A percentile compares a stretch with the other conserved stretches of the same genome.
Evolutionary conservation across 1,139 yeast genomes (phyloP).

Genomic region (Debaryomycetaceae sp.): DNA sequence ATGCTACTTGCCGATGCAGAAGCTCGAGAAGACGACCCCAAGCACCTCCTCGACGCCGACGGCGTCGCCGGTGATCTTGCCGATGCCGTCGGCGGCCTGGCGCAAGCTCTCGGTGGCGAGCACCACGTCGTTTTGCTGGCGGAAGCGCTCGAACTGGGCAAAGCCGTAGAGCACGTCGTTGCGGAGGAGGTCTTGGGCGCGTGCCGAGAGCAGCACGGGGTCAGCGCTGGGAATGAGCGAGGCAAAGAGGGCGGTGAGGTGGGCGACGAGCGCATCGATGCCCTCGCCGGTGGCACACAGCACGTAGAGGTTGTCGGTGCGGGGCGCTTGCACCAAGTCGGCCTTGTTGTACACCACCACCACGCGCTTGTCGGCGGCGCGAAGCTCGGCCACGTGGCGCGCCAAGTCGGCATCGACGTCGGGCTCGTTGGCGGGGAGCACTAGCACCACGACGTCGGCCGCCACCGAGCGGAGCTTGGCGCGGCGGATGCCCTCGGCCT

Average conservation of each 20-base stretch:
- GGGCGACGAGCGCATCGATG: slow-evolving; percentile 37
- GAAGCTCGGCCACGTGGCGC: slow-evolving; percentile 29
- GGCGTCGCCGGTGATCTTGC: slow-evolving; percentile 85
- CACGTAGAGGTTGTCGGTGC: slow-evolving; percentile 37
- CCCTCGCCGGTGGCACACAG: slow-evolving; percentile 67
- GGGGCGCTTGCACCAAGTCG: slow-evolving; percentile 43
- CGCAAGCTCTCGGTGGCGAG: slow-evolving; percentile 75
- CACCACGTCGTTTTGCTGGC: slow-evolving; percentile 63
- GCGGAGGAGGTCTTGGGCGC: slow-evolving; percentile 68
- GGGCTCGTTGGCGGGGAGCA: slow-evolving; percentile 36
- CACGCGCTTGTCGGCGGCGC: slow-evolving; percentile 23
- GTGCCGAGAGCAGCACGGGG: slow-evolving; percentile 66
- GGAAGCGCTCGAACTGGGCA: slow-evolving; percentile 50
- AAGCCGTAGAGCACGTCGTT: slow-evolving; percentile 76
- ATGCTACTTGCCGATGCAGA: slow-evolving; percentile 82
- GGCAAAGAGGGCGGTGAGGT: slow-evolving; percentile 42
- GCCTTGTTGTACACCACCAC: slow-evolving; percentile 55
- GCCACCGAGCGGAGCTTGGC: slow-evolving; percentile 56
- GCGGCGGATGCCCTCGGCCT: slow-evolving; percentile 75
- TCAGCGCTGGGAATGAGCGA: slow-evolving; percentile 42
- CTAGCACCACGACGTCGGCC: slow-evolving; percentile 60
- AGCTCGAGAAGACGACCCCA: slow-evolving; percentile 85
- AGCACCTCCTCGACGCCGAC: slow-evolving; percentile 88
- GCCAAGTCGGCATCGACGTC: slow-evolving; percentile 25
- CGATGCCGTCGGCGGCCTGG: slow-evolving; percentile 80